Conservation (phyloP, 306 rosid genomes). For the Rosa multiflora region DNA sequence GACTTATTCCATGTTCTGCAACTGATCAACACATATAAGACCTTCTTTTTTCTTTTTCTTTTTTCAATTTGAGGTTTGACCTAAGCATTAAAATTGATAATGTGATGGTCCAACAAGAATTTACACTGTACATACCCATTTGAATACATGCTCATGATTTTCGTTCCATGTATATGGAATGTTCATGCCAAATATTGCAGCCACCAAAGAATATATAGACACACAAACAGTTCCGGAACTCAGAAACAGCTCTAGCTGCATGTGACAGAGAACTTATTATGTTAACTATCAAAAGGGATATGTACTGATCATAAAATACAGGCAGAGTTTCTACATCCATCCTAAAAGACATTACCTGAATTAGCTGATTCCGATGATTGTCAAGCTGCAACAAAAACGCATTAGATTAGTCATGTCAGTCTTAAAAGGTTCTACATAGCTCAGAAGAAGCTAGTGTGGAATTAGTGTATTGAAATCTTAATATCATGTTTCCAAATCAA, state of each 20-base stretch:
- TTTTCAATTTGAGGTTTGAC: background rate
- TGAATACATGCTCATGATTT: no score
- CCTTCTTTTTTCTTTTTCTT: background rate
- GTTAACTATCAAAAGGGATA: no score
- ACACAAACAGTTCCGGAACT: no score
- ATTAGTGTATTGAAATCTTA: background rate
- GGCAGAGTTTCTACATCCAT: background rate
- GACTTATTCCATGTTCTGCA: background rate
- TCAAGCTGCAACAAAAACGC: constrained; percentile 61
- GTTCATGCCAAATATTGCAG: no score
- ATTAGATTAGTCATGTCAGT: constrained; percentile 2
- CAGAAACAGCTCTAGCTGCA: no score
- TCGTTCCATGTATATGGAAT: no score
- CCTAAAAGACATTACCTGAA: constrained; percentile 51
- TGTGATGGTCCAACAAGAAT: no score
- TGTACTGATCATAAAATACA: no score
- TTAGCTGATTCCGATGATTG: constrained; percentile 80
- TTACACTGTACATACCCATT: no score
- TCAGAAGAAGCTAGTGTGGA: background rate
- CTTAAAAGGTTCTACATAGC: background rate
- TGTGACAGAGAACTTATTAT: no score
- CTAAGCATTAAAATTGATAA: no score
- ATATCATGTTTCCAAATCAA: background rate
- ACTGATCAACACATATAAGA: background rate
- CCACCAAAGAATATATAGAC: no score